A percentile compares a stretch with the other conserved stretches of the same genome.
These are phyloP conservation scores for Talaromyces atroroseus DNA, from an alignment of 2,329 filamentous ascomycete genomes.

Conservation along the genomic window DNA sequence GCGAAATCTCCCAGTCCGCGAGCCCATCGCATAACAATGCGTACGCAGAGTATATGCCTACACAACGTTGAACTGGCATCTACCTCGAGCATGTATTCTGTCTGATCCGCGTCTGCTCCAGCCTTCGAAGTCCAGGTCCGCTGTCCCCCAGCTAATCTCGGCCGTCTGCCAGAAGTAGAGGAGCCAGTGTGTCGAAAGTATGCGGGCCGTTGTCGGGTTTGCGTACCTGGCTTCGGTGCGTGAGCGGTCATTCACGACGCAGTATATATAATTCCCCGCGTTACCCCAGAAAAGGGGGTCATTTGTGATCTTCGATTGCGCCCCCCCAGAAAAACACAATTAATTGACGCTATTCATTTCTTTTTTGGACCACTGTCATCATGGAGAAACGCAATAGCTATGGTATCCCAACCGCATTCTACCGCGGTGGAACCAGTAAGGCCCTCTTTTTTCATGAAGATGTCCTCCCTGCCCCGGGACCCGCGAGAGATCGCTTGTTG, in stretches of 20 bases:
- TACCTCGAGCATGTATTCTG: too few species aligned
- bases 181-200: neutral
- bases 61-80: too few species aligned
- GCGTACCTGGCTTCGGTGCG: neutral
- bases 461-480: slow-evolving; percentile 37
- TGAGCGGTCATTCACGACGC: neutral
- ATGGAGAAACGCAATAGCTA: slow-evolving; percentile 18
- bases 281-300: neutral
- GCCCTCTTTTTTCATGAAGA: slow-evolving; percentile 50
- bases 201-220: neutral
- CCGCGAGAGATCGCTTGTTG: slow-evolving; percentile 12
- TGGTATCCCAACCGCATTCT: slow-evolving; percentile 37
- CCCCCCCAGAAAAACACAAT: too few species aligned
- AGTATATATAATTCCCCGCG: neutral
- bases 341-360: neutral
- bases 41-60: too few species aligned
- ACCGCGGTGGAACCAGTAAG: slow-evolving; percentile 59
- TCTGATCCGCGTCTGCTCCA: too few species aligned
- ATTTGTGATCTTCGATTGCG: neutral
- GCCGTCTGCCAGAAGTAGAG: too few species aligned
- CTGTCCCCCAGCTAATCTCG: too few species aligned
- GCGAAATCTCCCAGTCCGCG: too few species aligned
- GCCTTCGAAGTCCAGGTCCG: too few species aligned
- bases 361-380: neutral
- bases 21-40: too few species aligned